Percentiles rank a stretch among this genome's conserved stretches.
Conservation (phyloP, 140 eudicot genomes). For the Senecio squalidus region DNA sequence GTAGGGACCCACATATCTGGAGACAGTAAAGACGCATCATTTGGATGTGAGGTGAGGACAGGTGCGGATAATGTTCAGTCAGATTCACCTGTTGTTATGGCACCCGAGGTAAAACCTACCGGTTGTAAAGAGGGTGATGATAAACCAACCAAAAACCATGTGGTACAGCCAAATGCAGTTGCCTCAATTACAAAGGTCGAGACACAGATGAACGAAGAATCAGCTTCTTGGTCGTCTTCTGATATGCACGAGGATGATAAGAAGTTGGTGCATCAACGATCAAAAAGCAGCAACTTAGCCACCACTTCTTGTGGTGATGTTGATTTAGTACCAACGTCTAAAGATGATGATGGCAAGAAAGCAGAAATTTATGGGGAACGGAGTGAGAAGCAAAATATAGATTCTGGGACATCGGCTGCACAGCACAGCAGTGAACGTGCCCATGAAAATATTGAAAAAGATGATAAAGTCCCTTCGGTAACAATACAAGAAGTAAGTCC, state of each 20-base stretch:
- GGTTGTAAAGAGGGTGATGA: conserved; percentile 22
- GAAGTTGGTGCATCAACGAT: conserved; percentile 11
- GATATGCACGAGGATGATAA: conserved; percentile 32
- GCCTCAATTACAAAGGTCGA: conserved; percentile 18
- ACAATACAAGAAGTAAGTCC: conserved; percentile 19
- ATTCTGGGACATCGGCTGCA: conserved; percentile 18
- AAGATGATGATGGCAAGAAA: conserved; percentile 16
- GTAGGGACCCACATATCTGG: too few species aligned
- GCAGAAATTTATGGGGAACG: conserved; percentile 9
- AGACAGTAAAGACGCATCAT: background rate
- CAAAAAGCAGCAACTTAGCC: conserved; percentile 12
- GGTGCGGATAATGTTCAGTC: conserved; percentile 19
- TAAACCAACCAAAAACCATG: background rate
- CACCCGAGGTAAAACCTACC: conserved; percentile 20
- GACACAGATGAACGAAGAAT: conserved; percentile 28
- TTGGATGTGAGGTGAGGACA: background rate
- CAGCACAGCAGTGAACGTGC: conserved; percentile 17
- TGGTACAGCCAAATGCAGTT: conserved; percentile 5
- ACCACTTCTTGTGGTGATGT: conserved; percentile 12
- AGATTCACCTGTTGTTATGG: conserved; percentile 1
- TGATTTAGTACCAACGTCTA: conserved; percentile 10
- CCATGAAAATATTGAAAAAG: conserved; percentile 19
- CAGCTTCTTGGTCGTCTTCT: conserved; percentile 40
- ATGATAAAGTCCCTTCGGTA: conserved; percentile 5
- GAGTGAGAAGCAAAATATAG: conserved; percentile 17